Evolutionary conservation across 2,329 filamentous ascomycete species (phyloP).

Genomic region (Exophiala lecanii-corni): DNA sequence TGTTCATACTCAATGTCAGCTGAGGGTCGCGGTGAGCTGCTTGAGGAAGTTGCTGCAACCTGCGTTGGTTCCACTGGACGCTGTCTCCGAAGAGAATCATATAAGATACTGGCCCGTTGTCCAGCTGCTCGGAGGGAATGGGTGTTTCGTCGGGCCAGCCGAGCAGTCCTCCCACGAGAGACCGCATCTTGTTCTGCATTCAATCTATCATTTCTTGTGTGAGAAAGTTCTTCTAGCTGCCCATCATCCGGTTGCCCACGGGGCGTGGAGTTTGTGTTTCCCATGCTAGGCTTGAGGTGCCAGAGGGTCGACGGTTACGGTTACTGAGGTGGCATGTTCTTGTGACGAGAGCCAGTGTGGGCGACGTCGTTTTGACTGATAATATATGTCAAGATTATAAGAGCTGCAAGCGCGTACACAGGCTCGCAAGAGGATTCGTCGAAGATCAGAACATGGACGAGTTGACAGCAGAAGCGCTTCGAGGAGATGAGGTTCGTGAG

Average conservation of each 20-base stretch:
- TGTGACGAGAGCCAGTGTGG: too few species aligned
- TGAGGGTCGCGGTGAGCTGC: constrained; percentile 15
- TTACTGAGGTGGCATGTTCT: constrained; percentile 16
- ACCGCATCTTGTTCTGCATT: constrained; percentile 1
- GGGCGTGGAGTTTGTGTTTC: constrained; percentile 17
- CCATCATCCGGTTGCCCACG: constrained; percentile 11
- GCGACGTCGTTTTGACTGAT: too few species aligned
- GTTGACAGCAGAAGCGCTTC: too few species aligned
- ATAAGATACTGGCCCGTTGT: constrained; percentile 21
- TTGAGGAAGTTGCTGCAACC: constrained; percentile 2
- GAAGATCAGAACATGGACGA: too few species aligned
- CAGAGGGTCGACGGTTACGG: constrained; percentile 7
- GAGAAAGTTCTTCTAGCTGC: constrained; percentile 13
- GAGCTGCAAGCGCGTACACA: too few species aligned
- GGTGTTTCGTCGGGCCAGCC: constrained; percentile 15
- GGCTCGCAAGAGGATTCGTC: too few species aligned
- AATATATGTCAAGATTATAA: too few species aligned
- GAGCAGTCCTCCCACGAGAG: constrained; percentile 9
- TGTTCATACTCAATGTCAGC: constrained; percentile 35
- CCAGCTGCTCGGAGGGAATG: constrained; percentile 13
- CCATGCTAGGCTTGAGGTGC: constrained; percentile 14
- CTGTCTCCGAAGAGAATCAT: constrained; percentile 28
- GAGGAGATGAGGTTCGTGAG: too few species aligned
- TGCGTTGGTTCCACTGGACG: constrained; percentile 17
- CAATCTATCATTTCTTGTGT: constrained; percentile 5